Conservation (phyloP, 148 eudicot species). For the Rhododendron ferrugineum region DNA sequence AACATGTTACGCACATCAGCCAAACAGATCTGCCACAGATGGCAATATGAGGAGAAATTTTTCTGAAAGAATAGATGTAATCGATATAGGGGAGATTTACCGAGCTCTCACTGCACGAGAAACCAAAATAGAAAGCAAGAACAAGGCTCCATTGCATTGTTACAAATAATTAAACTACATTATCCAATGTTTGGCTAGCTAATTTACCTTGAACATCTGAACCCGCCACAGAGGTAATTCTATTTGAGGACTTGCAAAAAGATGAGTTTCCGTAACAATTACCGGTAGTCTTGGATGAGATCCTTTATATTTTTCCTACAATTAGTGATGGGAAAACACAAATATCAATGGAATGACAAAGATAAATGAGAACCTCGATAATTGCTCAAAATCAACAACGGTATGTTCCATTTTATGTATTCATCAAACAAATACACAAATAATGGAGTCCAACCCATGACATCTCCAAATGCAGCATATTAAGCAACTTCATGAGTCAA, state of each 20-base stretch:
- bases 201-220: slow-evolving; percentile 76
- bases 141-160: not conserved
- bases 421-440: not conserved
- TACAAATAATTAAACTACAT: not conserved
- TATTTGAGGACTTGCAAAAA: slow-evolving; percentile 68
- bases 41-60: not conserved
- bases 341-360: not conserved
- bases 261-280: slow-evolving; percentile 84
- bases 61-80: not conserved
- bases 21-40: not conserved
- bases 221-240: slow-evolving; percentile 93
- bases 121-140: not conserved
- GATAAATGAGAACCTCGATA: not conserved
- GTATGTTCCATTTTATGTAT: not conserved
- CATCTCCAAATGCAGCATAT: not conserved
- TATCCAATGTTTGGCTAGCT: not conserved
- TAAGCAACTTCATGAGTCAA: not conserved
- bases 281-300: slow-evolving; percentile 74
- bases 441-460: not conserved
- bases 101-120: not conserved
- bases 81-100: not conserved
- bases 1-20: not conserved
- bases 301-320: slow-evolving; percentile 70
- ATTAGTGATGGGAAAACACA: not conserved
- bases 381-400: not conserved